phyloP scores from a whole-genome alignment of 148 eudicot species.

The Beta vulgaris region DNA sequence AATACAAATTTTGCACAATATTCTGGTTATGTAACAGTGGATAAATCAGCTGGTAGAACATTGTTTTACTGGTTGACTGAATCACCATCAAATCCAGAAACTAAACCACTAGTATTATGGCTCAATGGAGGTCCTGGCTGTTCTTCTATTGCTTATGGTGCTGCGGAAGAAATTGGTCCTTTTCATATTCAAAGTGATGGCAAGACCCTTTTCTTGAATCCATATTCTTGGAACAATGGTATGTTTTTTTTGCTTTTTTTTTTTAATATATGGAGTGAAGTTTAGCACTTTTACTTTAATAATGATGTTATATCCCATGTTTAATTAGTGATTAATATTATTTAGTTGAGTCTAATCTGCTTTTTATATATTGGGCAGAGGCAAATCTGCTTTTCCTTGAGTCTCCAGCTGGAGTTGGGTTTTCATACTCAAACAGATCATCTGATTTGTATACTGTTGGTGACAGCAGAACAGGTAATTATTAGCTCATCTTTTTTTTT shows the following conservation, averaged over 20 bases:
- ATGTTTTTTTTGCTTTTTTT: slow-evolving; percentile 14
- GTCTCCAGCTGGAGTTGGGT: slow-evolving; percentile 95
- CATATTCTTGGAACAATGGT: slow-evolving; percentile 89
- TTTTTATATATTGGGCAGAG: slow-evolving; percentile 45
- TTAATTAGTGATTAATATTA: not conserved
- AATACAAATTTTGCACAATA: slow-evolving; percentile 65
- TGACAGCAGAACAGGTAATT: slow-evolving; percentile 69
- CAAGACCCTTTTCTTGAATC: slow-evolving; percentile 57
- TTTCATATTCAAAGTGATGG: slow-evolving; percentile 68
- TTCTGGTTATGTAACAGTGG: slow-evolving; percentile 83
- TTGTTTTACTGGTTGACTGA: slow-evolving; percentile 89
- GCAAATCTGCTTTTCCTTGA: slow-evolving; percentile 94
- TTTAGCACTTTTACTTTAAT: no score
- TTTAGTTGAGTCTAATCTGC: no score
- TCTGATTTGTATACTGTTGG: slow-evolving; percentile 69
- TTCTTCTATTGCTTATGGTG: slow-evolving; percentile 92
- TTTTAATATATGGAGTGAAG: no score
- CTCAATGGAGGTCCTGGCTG: slow-evolving; percentile 98
- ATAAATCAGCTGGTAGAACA: slow-evolving; percentile 67
- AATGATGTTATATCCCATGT: not conserved
- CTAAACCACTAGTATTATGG: slow-evolving; percentile 80
- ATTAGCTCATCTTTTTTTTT: not conserved
- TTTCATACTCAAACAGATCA: slow-evolving; percentile 77
- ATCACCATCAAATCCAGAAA: slow-evolving; percentile 46
- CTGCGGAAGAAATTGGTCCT: slow-evolving; percentile 93